Conservation (phyloP, 2,329 filamentous ascomycete species). For the Fusarium sp. region DNA sequence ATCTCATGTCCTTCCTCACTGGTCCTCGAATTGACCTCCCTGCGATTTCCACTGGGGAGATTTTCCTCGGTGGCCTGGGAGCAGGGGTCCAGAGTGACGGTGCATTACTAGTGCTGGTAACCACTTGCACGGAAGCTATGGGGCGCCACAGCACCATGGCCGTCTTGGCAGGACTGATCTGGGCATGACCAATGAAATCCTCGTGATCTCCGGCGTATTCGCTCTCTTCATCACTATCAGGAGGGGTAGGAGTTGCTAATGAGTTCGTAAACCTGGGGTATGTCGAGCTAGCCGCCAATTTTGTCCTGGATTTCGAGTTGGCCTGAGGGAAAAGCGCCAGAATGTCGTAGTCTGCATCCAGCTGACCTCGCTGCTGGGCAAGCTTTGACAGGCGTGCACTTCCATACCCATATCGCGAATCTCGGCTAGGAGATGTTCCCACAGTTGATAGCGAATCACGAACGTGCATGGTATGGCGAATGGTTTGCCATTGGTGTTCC, state of each 20-base stretch:
- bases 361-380: conserved; percentile 28
- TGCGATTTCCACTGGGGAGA: conserved; percentile 16
- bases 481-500: conserved; percentile 68
- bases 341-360: conserved; percentile 29
- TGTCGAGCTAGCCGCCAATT: conserved; percentile 16
- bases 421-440: conserved; percentile 43
- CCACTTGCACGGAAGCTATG: conserved; percentile 21
- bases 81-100: conserved; percentile 40
- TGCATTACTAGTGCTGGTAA: conserved; percentile 2
- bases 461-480: conserved; percentile 61
- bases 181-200: conserved; percentile 22
- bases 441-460: conserved; percentile 63
- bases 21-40: conserved; percentile 6
- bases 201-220: conserved; percentile 46
- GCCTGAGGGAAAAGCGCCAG: conserved; percentile 26
- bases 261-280: conserved; percentile 29
- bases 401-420: conserved; percentile 36
- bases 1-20: conserved; percentile 18
- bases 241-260: conserved; percentile 56
- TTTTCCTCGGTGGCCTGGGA: conserved; percentile 18
- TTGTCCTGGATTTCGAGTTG: conserved; percentile 21
- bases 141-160: conserved; percentile 38
- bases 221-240: conserved; percentile 60
- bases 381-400: conserved; percentile 25
- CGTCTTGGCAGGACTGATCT: conserved; percentile 27